Percentiles rank a stretch among this genome's conserved stretches.
Evolutionary conservation across 352 stramenopile species (phyloP).

Genomic region (Phytophthora megakarya): DNA sequence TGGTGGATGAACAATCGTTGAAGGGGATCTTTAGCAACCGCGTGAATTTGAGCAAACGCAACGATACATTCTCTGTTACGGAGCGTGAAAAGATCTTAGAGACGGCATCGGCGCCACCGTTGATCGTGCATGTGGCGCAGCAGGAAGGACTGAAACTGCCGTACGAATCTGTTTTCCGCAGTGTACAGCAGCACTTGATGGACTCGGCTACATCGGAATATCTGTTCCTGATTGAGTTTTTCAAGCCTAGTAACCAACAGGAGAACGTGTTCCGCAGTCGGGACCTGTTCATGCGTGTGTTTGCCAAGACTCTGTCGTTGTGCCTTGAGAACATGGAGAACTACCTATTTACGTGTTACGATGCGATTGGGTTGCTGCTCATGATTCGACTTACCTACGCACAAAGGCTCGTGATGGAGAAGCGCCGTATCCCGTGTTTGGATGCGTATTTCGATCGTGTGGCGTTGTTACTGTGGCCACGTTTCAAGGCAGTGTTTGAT

Average conservation of each 20-base stretch:
- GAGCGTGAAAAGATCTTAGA: constrained; percentile 92
- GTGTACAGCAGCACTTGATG: constrained; percentile 96
- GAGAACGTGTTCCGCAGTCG: constrained; percentile 63
- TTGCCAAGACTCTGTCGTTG: constrained; percentile 94
- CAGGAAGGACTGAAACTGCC: constrained; percentile 92
- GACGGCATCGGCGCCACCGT: constrained; percentile 75
- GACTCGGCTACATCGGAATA: constrained; percentile 98
- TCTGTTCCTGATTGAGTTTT: constrained; percentile 96
- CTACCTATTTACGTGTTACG: constrained; percentile 97
- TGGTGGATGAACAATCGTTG: constrained; percentile 94
- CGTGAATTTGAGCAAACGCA: constrained; percentile 96
- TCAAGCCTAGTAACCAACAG: constrained; percentile 79
- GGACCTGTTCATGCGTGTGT: constrained; percentile 95
- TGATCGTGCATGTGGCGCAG: constrained; percentile 95
- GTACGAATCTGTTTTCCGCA: constrained; percentile 97
- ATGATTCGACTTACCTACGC: constrained; percentile 97
- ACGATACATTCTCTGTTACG: constrained; percentile 94
- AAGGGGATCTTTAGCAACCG: constrained; percentile 82
- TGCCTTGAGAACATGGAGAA: constrained; percentile 98
- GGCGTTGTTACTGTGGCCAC: constrained; percentile 95
- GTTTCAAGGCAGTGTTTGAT: constrained; percentile 97
- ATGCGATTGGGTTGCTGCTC: constrained; percentile 97
- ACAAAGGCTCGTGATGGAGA: constrained; percentile 84
- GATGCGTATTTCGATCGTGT: constrained; percentile 97
- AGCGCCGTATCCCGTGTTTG: constrained; percentile 88